A percentile compares a stretch with the other conserved stretches of the same genome.
Evolutionary conservation across 345 rosid species (phyloP).

Genomic region (Bruguiera parviflora): DNA sequence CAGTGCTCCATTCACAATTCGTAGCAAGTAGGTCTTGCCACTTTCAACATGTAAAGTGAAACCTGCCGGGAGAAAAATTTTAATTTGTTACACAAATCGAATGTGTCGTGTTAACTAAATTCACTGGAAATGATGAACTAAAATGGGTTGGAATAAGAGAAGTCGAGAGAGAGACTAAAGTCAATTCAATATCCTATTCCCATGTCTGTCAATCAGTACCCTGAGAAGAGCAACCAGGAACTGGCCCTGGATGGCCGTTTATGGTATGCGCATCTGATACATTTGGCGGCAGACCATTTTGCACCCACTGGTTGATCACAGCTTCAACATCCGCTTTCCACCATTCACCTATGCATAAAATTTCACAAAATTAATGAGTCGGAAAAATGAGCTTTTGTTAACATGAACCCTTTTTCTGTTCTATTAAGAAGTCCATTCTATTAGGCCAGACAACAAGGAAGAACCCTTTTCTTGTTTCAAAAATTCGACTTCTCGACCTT

Average conservation of each 20-base stretch:
- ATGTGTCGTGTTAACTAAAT: too few relatives aligned
- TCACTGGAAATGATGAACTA: too few relatives aligned
- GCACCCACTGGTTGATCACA: slow-evolving; percentile 44
- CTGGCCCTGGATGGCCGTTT: slow-evolving; percentile 63
- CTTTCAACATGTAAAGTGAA: slow-evolving; percentile 49
- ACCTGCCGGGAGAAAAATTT: slow-evolving; percentile 18
- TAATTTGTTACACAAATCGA: not conserved
- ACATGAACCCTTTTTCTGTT: too few relatives aligned
- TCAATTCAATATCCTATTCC: too few relatives aligned
- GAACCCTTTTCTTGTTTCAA: too few relatives aligned
- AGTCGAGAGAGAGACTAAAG: not conserved
- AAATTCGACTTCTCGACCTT: too few relatives aligned
- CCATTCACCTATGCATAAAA: slow-evolving; percentile 58
- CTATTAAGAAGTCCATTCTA: too few relatives aligned
- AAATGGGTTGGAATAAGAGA: too few relatives aligned
- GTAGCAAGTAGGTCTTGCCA: slow-evolving; percentile 57
- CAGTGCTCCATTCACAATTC: slow-evolving; percentile 59
- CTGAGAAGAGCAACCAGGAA: slow-evolving; percentile 47
- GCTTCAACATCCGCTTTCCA: slow-evolving; percentile 76
- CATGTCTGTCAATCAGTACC: slow-evolving; percentile 33
- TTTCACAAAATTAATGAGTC: too few relatives aligned
- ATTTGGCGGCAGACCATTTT: slow-evolving; percentile 59
- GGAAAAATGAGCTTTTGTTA: not conserved
- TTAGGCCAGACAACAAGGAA: too few relatives aligned
- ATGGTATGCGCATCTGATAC: slow-evolving; percentile 71